Conservation (phyloP, 305 asterid genomes). For the Solanum hybrid region DNA sequence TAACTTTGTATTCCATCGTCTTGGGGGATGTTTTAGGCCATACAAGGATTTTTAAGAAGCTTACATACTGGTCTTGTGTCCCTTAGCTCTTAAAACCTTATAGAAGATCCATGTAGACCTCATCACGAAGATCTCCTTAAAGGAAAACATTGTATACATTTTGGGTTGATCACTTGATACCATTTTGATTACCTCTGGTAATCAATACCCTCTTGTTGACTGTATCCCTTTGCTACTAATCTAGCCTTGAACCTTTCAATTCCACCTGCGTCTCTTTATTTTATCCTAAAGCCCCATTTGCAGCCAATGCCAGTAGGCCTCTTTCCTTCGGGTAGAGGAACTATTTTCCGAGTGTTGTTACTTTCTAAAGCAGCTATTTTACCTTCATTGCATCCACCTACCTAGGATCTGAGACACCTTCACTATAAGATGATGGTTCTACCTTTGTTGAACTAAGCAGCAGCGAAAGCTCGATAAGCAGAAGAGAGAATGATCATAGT, state of each 20-base stretch:
- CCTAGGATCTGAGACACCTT: background rate
- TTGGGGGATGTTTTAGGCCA: background rate
- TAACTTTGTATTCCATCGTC: background rate
- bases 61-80: background rate
- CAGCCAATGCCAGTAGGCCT: background rate
- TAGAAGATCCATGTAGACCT: background rate
- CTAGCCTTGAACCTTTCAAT: background rate
- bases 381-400: background rate
- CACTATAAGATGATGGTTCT: background rate
- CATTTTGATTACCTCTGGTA: background rate
- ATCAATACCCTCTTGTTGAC: background rate
- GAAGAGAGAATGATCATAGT: background rate
- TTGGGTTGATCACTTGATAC: too few relatives aligned
- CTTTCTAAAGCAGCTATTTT: background rate
- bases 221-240: background rate
- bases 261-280: background rate
- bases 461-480: background rate
- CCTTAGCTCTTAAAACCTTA: background rate
- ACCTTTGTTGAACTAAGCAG: background rate
- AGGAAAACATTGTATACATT: background rate
- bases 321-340: background rate
- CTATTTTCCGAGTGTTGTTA: background rate
- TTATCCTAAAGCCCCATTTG: background rate
- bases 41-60: background rate
- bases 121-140: background rate